A percentile compares a stretch with the other conserved stretches of the same genome.
These are phyloP conservation scores for Fusarium sp. DNA, from an alignment of 2,329 filamentous ascomycete genomes.

Conservation along the genomic window DNA sequence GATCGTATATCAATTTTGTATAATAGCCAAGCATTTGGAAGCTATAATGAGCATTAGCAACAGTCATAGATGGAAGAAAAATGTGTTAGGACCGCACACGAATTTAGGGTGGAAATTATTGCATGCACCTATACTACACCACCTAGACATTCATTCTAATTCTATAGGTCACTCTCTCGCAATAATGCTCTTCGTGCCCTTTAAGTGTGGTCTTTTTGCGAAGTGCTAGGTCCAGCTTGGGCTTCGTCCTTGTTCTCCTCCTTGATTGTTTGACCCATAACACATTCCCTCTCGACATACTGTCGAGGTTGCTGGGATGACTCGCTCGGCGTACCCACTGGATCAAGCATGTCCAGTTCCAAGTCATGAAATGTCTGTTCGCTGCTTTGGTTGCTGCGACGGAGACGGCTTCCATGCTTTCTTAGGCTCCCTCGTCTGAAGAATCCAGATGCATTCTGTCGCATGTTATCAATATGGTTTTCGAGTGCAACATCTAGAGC, in stretches of 20 bases:
- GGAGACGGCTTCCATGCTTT: slow-evolving; percentile 34
- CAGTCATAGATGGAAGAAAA: slow-evolving; percentile 33
- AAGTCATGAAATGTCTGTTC: slow-evolving; percentile 42
- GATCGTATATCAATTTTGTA: slow-evolving; percentile 32
- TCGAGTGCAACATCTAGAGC: slow-evolving; percentile 52
- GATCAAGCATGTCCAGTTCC: slow-evolving; percentile 45
- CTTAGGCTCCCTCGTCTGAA: slow-evolving; percentile 43
- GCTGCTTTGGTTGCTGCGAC: slow-evolving; percentile 45
- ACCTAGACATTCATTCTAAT: slow-evolving; percentile 37
- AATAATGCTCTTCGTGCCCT: not conserved
- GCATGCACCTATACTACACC: slow-evolving; percentile 36
- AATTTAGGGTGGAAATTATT: slow-evolving; percentile 26
- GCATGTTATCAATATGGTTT: slow-evolving; percentile 50
- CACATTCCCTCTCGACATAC: slow-evolving; percentile 48
- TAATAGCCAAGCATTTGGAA: slow-evolving; percentile 33
- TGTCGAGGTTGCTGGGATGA: slow-evolving; percentile 23
- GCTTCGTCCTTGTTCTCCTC: slow-evolving; percentile 47
- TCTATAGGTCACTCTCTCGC: slow-evolving; percentile 9
- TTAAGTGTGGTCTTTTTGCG: slow-evolving; percentile 2
- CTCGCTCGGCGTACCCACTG: slow-evolving; percentile 13
- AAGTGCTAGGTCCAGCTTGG: slow-evolving; percentile 7
- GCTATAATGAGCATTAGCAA: slow-evolving; percentile 38
- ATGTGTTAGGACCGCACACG: slow-evolving; percentile 9
- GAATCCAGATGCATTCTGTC: slow-evolving; percentile 47
- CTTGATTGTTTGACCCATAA: slow-evolving; percentile 50